phyloP scores from a whole-genome alignment of 2,329 filamentous ascomycete species.

The Xylariaceae sp. region DNA sequence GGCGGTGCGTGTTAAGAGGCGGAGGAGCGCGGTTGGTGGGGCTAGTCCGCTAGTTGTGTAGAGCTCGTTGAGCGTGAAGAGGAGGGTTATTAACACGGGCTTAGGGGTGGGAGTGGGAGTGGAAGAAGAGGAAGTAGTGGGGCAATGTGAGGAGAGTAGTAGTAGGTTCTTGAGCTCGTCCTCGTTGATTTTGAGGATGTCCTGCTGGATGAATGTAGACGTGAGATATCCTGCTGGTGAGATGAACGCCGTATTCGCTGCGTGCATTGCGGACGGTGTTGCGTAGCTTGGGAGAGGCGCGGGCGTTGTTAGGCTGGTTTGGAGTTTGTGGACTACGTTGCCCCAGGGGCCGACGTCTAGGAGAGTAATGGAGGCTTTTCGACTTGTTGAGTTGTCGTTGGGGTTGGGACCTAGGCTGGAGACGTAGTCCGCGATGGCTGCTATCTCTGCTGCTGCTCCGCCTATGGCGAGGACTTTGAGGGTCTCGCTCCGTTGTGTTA shows the following conservation, averaged over 20 bases:
- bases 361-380: constrained; percentile 48
- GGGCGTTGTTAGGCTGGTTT: constrained; percentile 50
- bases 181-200: constrained; percentile 44
- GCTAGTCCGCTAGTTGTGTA: constrained; percentile 72
- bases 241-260: constrained; percentile 44
- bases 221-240: constrained; percentile 34
- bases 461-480: constrained; percentile 48
- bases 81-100: constrained; percentile 66
- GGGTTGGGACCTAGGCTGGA: constrained; percentile 1
- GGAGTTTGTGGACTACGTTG: constrained; percentile 56
- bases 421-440: constrained; percentile 47
- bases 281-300: constrained; percentile 51
- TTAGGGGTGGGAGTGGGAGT: constrained; percentile 12
- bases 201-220: constrained; percentile 42
- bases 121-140: background rate
- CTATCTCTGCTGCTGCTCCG: constrained; percentile 60
- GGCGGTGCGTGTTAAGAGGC: constrained; percentile 59
- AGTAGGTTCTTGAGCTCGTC: constrained; percentile 33
- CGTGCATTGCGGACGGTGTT: constrained; percentile 42
- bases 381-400: constrained; percentile 15
- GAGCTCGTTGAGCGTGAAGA: constrained; percentile 95
- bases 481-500: background rate
- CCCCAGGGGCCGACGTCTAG: constrained; percentile 82
- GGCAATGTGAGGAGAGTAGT: background rate
- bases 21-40: constrained; percentile 72